Conservation (phyloP, 106 monocot species). For the Acanthochlamys bracteata region DNA sequence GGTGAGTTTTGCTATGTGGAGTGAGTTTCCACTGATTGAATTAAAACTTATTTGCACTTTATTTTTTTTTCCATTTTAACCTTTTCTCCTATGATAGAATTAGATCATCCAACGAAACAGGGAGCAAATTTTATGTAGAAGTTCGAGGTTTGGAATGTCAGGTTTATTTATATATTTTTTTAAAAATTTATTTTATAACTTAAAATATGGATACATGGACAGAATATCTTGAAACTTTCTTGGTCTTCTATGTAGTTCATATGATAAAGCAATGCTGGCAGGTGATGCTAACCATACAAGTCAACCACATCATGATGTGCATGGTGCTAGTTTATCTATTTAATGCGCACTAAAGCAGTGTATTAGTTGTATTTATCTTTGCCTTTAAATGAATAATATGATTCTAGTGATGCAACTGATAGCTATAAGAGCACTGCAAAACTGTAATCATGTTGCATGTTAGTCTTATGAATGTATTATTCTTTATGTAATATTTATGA, state of each 20-base stretch:
- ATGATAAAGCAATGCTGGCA: conserved; percentile 13
- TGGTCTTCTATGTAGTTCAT: neutral
- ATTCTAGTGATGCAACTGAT: too few species aligned
- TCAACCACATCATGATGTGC: conserved; percentile 83
- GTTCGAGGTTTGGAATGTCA: conserved; percentile 97
- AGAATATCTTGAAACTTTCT: neutral
- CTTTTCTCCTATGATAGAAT: conserved; percentile 27
- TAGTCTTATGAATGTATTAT: too few species aligned
- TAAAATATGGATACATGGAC: neutral
- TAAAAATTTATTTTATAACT: too few species aligned
- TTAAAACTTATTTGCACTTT: neutral
- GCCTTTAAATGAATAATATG: too few species aligned
- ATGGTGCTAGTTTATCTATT: conserved; percentile 93
- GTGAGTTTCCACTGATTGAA: too few species aligned
- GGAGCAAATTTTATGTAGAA: conserved; percentile 96
- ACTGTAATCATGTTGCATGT: too few species aligned
- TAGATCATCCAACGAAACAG: conserved; percentile 79
- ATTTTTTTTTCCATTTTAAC: neutral
- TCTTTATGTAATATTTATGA: too few species aligned
- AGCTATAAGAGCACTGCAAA: too few species aligned
- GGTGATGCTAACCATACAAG: conserved; percentile 98
- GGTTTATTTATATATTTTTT: conserved; percentile 25
- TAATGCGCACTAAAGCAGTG: conserved; percentile 71
- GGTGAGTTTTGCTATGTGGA: too few species aligned
- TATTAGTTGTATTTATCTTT: conserved; percentile 2